Percentiles rank a stretch among this genome's conserved stretches.
Conservation (phyloP, 495 filamentous ascomycete genomes). For the Cercophora sp. region DNA sequence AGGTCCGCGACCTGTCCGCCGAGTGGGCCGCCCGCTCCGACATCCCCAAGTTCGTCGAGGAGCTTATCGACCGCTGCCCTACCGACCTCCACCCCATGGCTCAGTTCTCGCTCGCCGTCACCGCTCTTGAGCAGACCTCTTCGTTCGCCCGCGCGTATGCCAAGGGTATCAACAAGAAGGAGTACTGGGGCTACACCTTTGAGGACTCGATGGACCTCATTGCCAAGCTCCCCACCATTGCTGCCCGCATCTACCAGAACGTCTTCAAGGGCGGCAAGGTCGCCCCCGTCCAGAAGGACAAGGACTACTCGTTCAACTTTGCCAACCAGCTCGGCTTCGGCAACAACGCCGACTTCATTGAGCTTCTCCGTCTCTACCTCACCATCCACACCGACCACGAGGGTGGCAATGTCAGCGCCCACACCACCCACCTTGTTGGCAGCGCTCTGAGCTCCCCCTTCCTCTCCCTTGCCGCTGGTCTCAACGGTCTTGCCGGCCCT, state of each 20-base stretch:
- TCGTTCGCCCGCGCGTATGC: conserved; percentile 96
- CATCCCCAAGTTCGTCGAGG: conserved; percentile 94
- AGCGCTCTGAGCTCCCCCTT: conserved; percentile 95
- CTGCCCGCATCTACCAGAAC: conserved; percentile 97
- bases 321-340: conserved; percentile 97
- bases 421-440: conserved; percentile 97
- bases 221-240: conserved; percentile 98
- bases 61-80: conserved; percentile 98
- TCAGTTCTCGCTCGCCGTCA: conserved; percentile 96
- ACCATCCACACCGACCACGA: conserved; percentile 99
- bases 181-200: conserved; percentile 99
- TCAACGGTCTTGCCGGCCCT: conserved; percentile 95
- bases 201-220: conserved; percentile 99
- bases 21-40: conserved; percentile 98
- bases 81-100: conserved; percentile 99
- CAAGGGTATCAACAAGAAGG: conserved; percentile 96
- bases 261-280: conserved; percentile 99
- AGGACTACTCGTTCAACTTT: conserved; percentile 98
- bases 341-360: conserved; percentile 93
- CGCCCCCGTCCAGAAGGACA: conserved; percentile 87
- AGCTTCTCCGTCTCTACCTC: conserved; percentile 96
- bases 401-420: conserved; percentile 96
- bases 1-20: conserved; percentile 93
- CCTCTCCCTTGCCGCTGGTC: conserved; percentile 91
- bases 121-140: conserved; percentile 96